Conservation (phyloP, 495 filamentous ascomycete species). For the Penicillium ochrochloron region DNA sequence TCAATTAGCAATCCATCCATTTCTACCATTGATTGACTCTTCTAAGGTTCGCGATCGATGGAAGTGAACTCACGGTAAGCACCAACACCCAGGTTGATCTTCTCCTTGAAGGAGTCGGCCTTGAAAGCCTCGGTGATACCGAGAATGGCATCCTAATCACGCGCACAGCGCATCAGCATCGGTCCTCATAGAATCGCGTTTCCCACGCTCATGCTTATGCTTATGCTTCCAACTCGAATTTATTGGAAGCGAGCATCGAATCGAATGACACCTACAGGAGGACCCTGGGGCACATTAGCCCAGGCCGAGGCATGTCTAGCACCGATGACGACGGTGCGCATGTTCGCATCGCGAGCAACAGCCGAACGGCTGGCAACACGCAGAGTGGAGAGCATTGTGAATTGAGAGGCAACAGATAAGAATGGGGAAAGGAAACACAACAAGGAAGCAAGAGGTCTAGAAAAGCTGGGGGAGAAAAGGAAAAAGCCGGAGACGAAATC, state of each 20-base stretch:
- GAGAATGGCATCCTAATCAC: constrained; percentile 73
- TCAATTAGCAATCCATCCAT: constrained; percentile 22
- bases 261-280: constrained; percentile 70
- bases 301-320: constrained; percentile 78
- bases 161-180: constrained; percentile 36
- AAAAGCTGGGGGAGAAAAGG: constrained; percentile 29
- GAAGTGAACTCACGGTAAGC: constrained; percentile 52
- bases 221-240: not conserved
- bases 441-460: constrained; percentile 24
- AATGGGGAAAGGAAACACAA: constrained; percentile 15
- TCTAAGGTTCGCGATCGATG: not conserved
- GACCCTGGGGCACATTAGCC: constrained; percentile 88
- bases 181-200: constrained; percentile 10
- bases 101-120: constrained; percentile 85
- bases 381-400: constrained; percentile 60
- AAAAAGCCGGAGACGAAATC: constrained; percentile 37
- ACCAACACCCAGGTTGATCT: constrained; percentile 91
- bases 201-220: too few species aligned
- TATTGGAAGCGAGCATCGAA: not conserved
- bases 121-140: constrained; percentile 99
- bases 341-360: constrained; percentile 50
- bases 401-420: constrained; percentile 19
- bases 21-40: not conserved
- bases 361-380: constrained; percentile 60
- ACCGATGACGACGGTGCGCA: constrained; percentile 55